A percentile compares a stretch with the other conserved stretches of the same genome.
phyloP scores from a whole-genome alignment of 1,284 basidiomycete genomes.

The Pseudozyma pruni region DNA sequence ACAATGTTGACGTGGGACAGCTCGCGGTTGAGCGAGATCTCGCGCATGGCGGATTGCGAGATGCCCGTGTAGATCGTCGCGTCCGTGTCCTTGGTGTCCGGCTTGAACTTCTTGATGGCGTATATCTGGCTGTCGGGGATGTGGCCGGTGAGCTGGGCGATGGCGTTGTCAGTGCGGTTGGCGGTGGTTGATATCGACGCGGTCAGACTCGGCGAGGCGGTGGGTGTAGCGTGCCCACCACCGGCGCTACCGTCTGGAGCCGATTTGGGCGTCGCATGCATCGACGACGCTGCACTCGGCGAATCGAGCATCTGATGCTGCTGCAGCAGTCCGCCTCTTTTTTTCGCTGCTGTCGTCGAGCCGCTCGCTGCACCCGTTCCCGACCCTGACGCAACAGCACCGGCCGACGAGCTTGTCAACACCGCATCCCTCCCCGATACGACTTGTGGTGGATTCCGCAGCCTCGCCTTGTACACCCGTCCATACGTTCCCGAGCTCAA shows the following conservation, averaged over 20 bases:
- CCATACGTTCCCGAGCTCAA: conserved; percentile 98
- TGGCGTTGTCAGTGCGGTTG: conserved; percentile 1
- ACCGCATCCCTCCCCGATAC: not conserved
- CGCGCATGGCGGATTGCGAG: conserved; percentile 93
- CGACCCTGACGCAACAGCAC: not conserved
- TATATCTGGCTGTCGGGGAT: conserved; percentile 69
- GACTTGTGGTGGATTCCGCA: conserved; percentile 38
- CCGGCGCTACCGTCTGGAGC: not conserved
- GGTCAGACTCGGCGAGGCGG: conserved; percentile 23
- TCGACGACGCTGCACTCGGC: conserved; percentile 19
- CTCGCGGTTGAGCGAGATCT: conserved; percentile 96
- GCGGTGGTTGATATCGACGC: conserved; percentile 3
- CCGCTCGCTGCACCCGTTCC: not conserved
- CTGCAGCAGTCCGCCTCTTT: conserved; percentile 21
- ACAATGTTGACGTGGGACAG: conserved; percentile 93
- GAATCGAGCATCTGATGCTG: conserved; percentile 28
- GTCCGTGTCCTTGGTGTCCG: conserved; percentile 77
- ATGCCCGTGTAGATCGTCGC: conserved; percentile 87
- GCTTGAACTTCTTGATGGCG: conserved; percentile 99
- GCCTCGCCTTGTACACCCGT: conserved; percentile 92
- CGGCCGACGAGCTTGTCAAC: not conserved
- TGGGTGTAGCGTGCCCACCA: conserved; percentile 14
- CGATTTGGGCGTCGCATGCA: conserved; percentile 34
- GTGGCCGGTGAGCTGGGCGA: not conserved
- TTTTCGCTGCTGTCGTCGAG: conserved; percentile 10